Evolutionary conservation across 352 stramenopile genomes (phyloP).

Genomic region (Globisporangium echinulatum): DNA sequence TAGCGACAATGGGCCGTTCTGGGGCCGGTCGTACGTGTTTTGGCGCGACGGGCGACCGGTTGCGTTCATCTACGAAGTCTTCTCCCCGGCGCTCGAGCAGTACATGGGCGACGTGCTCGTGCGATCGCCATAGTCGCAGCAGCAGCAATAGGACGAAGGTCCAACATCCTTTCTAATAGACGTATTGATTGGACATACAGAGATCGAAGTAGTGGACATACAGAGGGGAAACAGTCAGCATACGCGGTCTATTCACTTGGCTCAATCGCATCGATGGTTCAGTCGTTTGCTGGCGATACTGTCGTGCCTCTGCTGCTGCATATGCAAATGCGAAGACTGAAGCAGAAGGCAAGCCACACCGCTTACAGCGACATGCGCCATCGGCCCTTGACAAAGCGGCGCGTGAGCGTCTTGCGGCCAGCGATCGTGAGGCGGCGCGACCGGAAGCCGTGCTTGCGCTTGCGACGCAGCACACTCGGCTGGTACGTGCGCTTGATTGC

Average conservation of each 20-base stretch:
- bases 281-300: no score
- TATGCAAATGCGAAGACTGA: background rate
- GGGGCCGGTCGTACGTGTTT: conserved; percentile 83
- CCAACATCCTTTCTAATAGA: no score
- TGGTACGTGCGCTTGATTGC: conserved; percentile 85
- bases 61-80: conserved; percentile 88
- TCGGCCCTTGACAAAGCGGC: conserved; percentile 74
- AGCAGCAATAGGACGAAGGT: no score
- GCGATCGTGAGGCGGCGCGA: conserved; percentile 68
- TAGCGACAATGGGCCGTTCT: conserved; percentile 52
- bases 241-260: background rate
- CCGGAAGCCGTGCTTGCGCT: conserved; percentile 84
- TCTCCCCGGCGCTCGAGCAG: conserved; percentile 66
- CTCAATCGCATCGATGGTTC: no score
- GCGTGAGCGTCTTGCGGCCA: conserved; percentile 73
- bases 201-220: background rate
- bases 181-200: conserved; percentile 1
- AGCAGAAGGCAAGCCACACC: background rate
- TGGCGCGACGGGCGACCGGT: conserved; percentile 72
- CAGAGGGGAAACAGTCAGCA: conserved; percentile 2
- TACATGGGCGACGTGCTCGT: conserved; percentile 74
- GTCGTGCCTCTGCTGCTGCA: background rate
- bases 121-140: background rate
- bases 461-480: conserved; percentile 78
- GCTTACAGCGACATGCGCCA: conserved; percentile 78